Evolutionary conservation across 495 filamentous ascomycete genomes (phyloP).

Genomic region (Mytilinidion resinicola): DNA sequence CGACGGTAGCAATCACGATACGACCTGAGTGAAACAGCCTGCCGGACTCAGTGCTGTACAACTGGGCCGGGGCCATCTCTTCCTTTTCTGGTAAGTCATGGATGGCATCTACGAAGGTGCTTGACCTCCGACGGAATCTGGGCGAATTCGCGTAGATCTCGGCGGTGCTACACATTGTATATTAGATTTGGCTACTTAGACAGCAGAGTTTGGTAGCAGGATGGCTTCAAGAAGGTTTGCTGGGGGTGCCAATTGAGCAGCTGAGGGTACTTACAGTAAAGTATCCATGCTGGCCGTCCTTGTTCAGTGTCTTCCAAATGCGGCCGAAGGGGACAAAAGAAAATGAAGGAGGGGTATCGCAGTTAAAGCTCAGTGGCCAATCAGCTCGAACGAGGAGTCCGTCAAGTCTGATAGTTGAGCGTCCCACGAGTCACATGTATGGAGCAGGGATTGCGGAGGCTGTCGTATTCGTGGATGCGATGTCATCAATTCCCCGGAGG

Average conservation of each 20-base stretch:
- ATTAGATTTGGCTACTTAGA: not conserved
- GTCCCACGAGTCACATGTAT: too few relatives aligned
- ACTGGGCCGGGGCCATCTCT: slow-evolving; percentile 87
- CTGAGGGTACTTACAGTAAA: slow-evolving; percentile 56
- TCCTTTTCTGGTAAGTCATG: slow-evolving; percentile 83
- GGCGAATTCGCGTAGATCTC: slow-evolving; percentile 83
- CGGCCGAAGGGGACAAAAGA: not conserved
- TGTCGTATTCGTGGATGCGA: too few relatives aligned
- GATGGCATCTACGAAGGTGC: slow-evolving; percentile 94
- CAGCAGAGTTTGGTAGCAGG: too few relatives aligned
- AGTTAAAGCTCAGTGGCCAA: too few relatives aligned
- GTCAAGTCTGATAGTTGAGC: too few relatives aligned
- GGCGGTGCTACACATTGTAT: slow-evolving; percentile 55
- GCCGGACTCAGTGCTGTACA: slow-evolving; percentile 97
- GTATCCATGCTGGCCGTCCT: slow-evolving; percentile 58
- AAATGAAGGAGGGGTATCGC: not conserved
- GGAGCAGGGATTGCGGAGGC: too few relatives aligned
- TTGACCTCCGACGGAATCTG: slow-evolving; percentile 77
- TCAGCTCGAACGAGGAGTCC: too few relatives aligned
- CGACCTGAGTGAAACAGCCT: slow-evolving; percentile 94
- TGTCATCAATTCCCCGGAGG: too few relatives aligned
- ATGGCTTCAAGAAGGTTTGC: too few relatives aligned
- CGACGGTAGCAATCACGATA: slow-evolving; percentile 95
- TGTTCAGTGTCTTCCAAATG: not conserved
- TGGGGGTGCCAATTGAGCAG: too few relatives aligned